Conservation (phyloP, 1,139 yeast genomes). For the Kurtzmaniella quercitrusa region DNA sequence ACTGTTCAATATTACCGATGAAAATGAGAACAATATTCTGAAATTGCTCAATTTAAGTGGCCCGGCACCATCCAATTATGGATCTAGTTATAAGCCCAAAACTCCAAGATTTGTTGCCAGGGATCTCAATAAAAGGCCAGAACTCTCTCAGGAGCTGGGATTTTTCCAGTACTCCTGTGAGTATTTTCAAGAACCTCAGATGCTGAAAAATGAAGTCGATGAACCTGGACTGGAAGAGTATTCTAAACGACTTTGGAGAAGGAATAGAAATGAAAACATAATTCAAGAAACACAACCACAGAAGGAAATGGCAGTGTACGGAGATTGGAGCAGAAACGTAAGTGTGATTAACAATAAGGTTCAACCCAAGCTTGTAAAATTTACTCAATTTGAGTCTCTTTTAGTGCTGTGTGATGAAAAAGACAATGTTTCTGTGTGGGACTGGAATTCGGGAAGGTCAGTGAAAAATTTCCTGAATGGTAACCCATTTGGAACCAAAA, state of each 20-base stretch:
- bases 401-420: constrained; percentile 79
- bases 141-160: constrained; percentile 63
- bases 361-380: constrained; percentile 73
- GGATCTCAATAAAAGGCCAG: constrained; percentile 33
- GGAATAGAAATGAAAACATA: constrained; percentile 81
- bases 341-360: constrained; percentile 65
- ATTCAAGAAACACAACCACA: constrained; percentile 89
- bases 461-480: constrained; percentile 75
- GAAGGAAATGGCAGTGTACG: constrained; percentile 75
- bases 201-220: constrained; percentile 80
- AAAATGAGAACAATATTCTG: constrained; percentile 35
- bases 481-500: constrained; percentile 82
- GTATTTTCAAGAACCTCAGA: constrained; percentile 95
- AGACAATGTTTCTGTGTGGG: constrained; percentile 83
- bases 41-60: constrained; percentile 31
- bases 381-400: constrained; percentile 88
- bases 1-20: constrained; percentile 40
- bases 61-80: constrained; percentile 45
- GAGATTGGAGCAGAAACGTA: constrained; percentile 77
- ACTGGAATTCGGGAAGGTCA: constrained; percentile 63
- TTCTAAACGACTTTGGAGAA: constrained; percentile 80
- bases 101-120: constrained; percentile 49
- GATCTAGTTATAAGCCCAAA: constrained; percentile 45
- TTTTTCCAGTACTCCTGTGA: constrained; percentile 88
- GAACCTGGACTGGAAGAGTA: constrained; percentile 92